Evolutionary conservation across 441 rosid genomes (phyloP).

Genomic region (Flueggea neowawraea): DNA sequence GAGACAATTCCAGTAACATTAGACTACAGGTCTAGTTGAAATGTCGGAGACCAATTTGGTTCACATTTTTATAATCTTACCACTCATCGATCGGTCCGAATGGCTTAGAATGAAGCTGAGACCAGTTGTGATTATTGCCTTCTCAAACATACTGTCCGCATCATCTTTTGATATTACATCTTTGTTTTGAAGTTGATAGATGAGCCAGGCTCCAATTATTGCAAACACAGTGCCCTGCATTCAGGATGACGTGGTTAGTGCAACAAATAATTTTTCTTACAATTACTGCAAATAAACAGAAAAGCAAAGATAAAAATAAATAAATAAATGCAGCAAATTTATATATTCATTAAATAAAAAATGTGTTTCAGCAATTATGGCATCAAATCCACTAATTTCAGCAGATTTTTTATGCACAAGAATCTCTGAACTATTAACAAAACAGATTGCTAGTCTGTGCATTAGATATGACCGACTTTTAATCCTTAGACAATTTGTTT

Average conservation of each 20-base stretch:
- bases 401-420: too few species aligned
- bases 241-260: background rate
- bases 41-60: background rate
- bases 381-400: too few species aligned
- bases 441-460: too few species aligned
- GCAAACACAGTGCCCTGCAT: conserved; percentile 79
- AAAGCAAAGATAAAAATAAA: too few species aligned
- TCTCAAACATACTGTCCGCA: conserved; percentile 56
- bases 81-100: conserved; percentile 70
- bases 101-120: conserved; percentile 61
- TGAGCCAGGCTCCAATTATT: conserved; percentile 84
- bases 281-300: background rate
- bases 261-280: background rate
- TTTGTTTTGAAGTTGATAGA: conserved; percentile 61
- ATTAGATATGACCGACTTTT: too few species aligned
- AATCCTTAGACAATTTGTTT: too few species aligned
- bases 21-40: background rate
- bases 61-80: conserved; percentile 24
- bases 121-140: conserved; percentile 61
- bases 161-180: conserved; percentile 39
- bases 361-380: too few species aligned
- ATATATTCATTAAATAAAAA: too few species aligned
- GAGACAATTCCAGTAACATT: background rate
- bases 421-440: too few species aligned
- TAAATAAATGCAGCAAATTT: too few species aligned